Evolutionary conservation across 2,329 filamentous ascomycete genomes (phyloP).

Genomic region (Cryphonectria carpinicola): DNA sequence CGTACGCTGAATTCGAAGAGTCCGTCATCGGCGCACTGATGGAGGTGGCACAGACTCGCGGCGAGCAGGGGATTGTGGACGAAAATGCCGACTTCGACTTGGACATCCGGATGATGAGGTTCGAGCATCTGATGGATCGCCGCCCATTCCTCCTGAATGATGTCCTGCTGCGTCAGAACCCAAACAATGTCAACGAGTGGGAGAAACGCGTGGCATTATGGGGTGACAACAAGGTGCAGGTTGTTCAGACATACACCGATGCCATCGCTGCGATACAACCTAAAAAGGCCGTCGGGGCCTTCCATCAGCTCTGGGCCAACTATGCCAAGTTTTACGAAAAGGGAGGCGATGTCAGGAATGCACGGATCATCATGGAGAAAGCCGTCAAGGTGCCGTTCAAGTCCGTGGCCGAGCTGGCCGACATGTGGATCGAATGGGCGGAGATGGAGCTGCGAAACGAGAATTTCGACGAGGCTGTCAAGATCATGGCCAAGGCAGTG

Average conservation of each 20-base stretch:
- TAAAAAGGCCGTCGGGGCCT: constrained; percentile 90
- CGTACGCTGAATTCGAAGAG: constrained; percentile 96
- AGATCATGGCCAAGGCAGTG: constrained; percentile 95
- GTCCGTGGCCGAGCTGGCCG: constrained; percentile 92
- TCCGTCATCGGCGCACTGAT: constrained; percentile 90
- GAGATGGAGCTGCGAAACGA: constrained; percentile 97
- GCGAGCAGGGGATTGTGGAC: constrained; percentile 77
- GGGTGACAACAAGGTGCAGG: constrained; percentile 89
- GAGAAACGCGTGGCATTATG: constrained; percentile 94
- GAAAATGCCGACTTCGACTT: constrained; percentile 90
- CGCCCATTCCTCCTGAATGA: constrained; percentile 96
- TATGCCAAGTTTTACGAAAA: constrained; percentile 97
- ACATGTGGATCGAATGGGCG: constrained; percentile 99
- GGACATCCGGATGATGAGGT: constrained; percentile 96
- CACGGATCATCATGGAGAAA: constrained; percentile 94
- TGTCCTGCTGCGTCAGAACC: constrained; percentile 91
- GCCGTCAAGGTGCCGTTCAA: constrained; percentile 98
- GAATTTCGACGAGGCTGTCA: constrained; percentile 92
- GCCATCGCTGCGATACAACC: constrained; percentile 92
- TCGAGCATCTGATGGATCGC: constrained; percentile 97
- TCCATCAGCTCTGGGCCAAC: constrained; percentile 93
- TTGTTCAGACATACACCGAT: constrained; percentile 92
- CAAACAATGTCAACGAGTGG: constrained; percentile 95
- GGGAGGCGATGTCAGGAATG: constrained; percentile 80
- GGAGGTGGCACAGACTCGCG: constrained; percentile 79